These are phyloP conservation scores for Colletotrichum endophyticum DNA, from an alignment of 2,329 filamentous ascomycete species.

Conservation along the genomic window DNA sequence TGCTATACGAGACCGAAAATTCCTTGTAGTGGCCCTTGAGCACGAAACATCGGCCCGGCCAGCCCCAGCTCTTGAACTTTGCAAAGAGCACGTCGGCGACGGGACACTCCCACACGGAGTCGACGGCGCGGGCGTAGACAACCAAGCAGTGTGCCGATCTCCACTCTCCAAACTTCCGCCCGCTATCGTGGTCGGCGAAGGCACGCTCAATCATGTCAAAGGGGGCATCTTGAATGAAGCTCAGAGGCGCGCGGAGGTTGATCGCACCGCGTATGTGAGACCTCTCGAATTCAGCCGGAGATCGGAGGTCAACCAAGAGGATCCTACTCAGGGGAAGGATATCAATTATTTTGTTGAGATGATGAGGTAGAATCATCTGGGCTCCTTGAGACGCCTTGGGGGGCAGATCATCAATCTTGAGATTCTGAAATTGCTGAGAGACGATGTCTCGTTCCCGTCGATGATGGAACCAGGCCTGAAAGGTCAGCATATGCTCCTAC, in stretches of 20 bases:
- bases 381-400: conserved; percentile 35
- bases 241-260: conserved; percentile 55
- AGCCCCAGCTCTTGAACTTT: conserved; percentile 52
- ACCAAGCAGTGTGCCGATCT: conserved; percentile 52
- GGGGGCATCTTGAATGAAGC: conserved; percentile 51
- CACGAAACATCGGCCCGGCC: conserved; percentile 57
- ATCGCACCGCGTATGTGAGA: conserved; percentile 58
- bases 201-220: conserved; percentile 57
- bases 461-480: conserved; percentile 57
- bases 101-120: conserved; percentile 57
- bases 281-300: conserved; percentile 49
- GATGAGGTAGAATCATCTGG: conserved; percentile 56
- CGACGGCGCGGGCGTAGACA: conserved; percentile 57
- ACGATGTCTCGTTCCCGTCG: conserved; percentile 54
- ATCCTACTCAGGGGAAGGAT: conserved; percentile 51
- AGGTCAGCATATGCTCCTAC: conserved; percentile 1
- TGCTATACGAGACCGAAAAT: conserved; percentile 57
- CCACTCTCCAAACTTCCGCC: conserved; percentile 51
- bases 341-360: conserved; percentile 55
- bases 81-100: conserved; percentile 47
- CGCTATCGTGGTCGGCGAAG: conserved; percentile 53
- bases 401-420: conserved; percentile 43
- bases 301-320: conserved; percentile 56
- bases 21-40: conserved; percentile 62
- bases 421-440: conserved; percentile 47